Percentiles rank a stretch among this genome's conserved stretches.
These are phyloP conservation scores for Hypoxylon fuscum DNA, from an alignment of 495 filamentous ascomycete genomes.

Conservation along the genomic window DNA sequence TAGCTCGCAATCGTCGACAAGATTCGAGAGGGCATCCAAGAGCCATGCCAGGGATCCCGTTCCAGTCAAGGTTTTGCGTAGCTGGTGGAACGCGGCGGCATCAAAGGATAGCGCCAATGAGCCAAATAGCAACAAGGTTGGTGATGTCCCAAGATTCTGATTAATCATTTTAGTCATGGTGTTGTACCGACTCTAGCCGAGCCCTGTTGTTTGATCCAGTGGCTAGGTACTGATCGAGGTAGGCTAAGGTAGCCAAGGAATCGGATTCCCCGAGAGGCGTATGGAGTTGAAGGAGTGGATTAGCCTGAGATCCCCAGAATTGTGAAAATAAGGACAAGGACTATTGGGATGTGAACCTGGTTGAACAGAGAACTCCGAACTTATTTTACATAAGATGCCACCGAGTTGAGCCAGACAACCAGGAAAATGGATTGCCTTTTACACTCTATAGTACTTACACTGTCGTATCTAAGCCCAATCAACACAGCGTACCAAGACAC, in stretches of 20 bases:
- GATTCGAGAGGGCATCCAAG: background rate
- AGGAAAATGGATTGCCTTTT: background rate
- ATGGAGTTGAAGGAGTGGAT: conserved; percentile 1
- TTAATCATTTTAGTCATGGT: conserved; percentile 7
- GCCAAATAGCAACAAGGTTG: conserved; percentile 44
- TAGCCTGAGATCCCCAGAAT: background rate
- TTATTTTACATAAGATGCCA: background rate
- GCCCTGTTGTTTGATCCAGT: background rate
- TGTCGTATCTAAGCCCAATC: background rate
- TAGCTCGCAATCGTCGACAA: conserved; percentile 1
- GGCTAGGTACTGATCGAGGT: background rate
- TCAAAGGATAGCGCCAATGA: conserved; percentile 46
- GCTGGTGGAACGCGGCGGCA: conserved; percentile 28
- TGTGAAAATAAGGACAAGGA: background rate
- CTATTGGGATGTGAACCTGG: background rate
- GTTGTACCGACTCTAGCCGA: background rate
- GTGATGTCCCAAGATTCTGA: conserved; percentile 5
- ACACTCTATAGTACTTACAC: background rate
- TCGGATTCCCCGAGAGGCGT: background rate
- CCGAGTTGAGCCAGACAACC: background rate
- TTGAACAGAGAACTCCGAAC: background rate
- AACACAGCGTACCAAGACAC: background rate
- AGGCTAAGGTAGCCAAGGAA: background rate
- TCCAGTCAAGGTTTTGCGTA: conserved; percentile 36
- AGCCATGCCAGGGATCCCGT: conserved; percentile 1